Conservation (phyloP, 2,329 filamentous ascomycete species). For the Aphanocladium album region DNA sequence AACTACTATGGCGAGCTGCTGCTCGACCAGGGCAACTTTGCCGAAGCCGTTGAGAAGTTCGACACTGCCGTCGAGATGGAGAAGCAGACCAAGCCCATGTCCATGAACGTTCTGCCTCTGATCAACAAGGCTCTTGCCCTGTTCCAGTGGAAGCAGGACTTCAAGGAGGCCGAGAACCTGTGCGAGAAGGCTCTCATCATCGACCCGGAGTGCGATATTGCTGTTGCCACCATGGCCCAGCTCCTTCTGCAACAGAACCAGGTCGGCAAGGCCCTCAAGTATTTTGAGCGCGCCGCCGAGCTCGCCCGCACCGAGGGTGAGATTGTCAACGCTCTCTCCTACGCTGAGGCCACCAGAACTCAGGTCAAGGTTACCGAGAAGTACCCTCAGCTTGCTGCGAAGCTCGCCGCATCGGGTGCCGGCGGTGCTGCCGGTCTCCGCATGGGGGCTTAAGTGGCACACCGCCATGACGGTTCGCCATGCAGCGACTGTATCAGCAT, state of each 20-base stretch:
- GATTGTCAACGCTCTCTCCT: constrained; percentile 92
- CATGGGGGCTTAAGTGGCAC: constrained; percentile 22
- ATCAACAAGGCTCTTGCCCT: constrained; percentile 98
- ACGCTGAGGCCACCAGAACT: constrained; percentile 93
- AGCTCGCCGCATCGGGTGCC: constrained; percentile 42
- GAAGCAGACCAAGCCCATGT: constrained; percentile 85
- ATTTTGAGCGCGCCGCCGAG: constrained; percentile 95
- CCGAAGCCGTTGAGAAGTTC: constrained; percentile 95
- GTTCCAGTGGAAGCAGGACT: constrained; percentile 98
- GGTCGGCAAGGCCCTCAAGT: constrained; percentile 88
- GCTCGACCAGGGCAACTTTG: constrained; percentile 91
- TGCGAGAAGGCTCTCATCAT: constrained; percentile 98
- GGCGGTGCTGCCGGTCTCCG: constrained; percentile 31
- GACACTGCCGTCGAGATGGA: constrained; percentile 99
- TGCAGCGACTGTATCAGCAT: background rate
- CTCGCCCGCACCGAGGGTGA: constrained; percentile 91
- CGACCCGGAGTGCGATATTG: constrained; percentile 97
- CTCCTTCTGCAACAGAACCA: constrained; percentile 96
- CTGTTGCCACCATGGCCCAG: constrained; percentile 97
- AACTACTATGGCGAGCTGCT: constrained; percentile 99
- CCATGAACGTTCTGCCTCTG: constrained; percentile 94
- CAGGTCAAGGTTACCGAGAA: constrained; percentile 89
- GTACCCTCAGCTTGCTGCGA: constrained; percentile 73
- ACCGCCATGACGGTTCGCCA: background rate
- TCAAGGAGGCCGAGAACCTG: constrained; percentile 86